phyloP scores from a whole-genome alignment of 371 early-diverging fungal genomes.

The Phascolomyces articulosus region DNA sequence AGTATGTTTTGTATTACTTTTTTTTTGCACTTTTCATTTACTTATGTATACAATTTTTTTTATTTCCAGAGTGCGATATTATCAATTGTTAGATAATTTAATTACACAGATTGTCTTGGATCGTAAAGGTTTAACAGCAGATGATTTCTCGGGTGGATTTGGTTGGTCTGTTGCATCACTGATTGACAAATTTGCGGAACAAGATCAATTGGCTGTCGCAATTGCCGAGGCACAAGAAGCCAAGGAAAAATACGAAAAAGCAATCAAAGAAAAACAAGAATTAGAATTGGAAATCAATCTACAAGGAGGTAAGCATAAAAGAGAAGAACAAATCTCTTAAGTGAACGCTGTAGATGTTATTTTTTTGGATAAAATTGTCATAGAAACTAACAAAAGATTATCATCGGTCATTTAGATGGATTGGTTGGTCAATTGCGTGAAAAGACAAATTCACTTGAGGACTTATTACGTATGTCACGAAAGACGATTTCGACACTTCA shows the following conservation, averaged over 20 bases:
- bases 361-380: too few species aligned
- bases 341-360: not conserved
- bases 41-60: not conserved
- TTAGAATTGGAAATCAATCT: conserved; percentile 75
- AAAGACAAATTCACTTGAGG: conserved; percentile 78
- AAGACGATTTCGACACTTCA: conserved; percentile 81
- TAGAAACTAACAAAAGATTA: too few species aligned
- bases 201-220: conserved; percentile 73
- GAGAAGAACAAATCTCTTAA: too few species aligned
- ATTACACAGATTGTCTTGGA: conserved; percentile 85
- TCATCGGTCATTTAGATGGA: conserved; percentile 52
- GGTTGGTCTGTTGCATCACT: conserved; percentile 73
- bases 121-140: conserved; percentile 65
- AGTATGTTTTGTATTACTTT: conserved; percentile 24
- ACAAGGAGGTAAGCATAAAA: conserved; percentile 50
- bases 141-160: conserved; percentile 53
- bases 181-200: conserved; percentile 79
- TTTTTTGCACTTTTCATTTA: not conserved
- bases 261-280: conserved; percentile 60
- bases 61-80: conserved; percentile 64
- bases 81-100: conserved; percentile 78
- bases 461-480: conserved; percentile 78
- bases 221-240: conserved; percentile 73
- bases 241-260: conserved; percentile 48
- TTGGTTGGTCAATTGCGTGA: conserved; percentile 76